These are phyloP conservation scores for Fusarium tjaetaba DNA, from an alignment of 2,329 filamentous ascomycete genomes.

Conservation along the genomic window DNA sequence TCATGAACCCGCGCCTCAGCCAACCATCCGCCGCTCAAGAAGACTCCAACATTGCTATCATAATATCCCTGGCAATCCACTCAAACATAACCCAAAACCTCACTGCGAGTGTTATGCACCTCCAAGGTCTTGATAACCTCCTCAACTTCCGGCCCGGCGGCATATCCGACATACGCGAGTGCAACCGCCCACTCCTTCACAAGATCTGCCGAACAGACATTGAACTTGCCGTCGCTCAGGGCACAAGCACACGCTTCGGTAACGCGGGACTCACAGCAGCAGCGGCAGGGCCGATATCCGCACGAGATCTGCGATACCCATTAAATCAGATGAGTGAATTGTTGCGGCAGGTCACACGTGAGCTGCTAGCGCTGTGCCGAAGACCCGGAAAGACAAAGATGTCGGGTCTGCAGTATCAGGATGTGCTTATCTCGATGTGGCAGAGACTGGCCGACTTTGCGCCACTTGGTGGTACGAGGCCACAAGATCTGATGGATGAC, in stretches of 20 bases:
- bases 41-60: conserved; percentile 34
- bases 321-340: conserved; percentile 8
- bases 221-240: conserved; percentile 7
- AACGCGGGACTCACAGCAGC: background rate
- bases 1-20: conserved; percentile 26
- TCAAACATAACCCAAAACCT: conserved; percentile 22
- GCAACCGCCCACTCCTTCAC: conserved; percentile 16
- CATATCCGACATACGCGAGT: conserved; percentile 3
- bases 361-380: conserved; percentile 17
- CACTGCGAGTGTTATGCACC: conserved; percentile 13
- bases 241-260: conserved; percentile 23
- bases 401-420: conserved; percentile 20
- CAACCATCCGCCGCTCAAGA: background rate
- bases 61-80: conserved; percentile 32
- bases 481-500: conserved; percentile 17
- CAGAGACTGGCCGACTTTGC: conserved; percentile 25
- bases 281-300: background rate
- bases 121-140: conserved; percentile 19
- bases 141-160: background rate
- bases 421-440: conserved; percentile 27
- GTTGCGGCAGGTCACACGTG: background rate
- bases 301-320: background rate
- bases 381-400: conserved; percentile 10
- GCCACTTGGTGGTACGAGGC: conserved; percentile 3
- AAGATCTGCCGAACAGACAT: conserved; percentile 33